phyloP scores from a whole-genome alignment of 768 basidiomycete species.

The Xanthoconium purpureum region DNA sequence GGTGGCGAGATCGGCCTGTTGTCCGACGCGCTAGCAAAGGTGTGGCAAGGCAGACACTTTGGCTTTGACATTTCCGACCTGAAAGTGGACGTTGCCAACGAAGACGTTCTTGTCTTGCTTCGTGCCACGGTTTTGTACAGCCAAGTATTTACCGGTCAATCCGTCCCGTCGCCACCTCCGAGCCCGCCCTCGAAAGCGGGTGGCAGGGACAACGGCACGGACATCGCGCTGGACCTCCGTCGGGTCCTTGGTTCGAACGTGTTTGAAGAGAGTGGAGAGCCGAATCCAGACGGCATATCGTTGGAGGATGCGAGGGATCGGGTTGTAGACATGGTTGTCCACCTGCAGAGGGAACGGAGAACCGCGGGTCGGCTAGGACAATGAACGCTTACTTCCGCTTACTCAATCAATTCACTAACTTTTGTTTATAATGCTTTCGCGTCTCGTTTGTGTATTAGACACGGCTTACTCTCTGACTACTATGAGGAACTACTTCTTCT shows the following conservation, averaged over 20 bases:
- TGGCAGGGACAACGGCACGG: constrained; percentile 19
- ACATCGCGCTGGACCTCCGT: constrained; percentile 46
- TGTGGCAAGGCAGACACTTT: constrained; percentile 44
- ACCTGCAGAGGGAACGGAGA: constrained; percentile 31
- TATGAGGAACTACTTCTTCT: background rate
- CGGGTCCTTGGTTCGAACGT: constrained; percentile 52
- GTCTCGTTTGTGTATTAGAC: constrained; percentile 14
- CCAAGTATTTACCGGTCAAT: constrained; percentile 49
- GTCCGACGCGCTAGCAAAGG: constrained; percentile 53
- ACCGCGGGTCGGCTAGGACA: constrained; percentile 6
- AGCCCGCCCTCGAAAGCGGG: constrained; percentile 39
- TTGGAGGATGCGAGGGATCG: constrained; percentile 75
- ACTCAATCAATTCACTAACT: background rate
- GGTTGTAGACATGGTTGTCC: constrained; percentile 69
- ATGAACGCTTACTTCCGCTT: background rate
- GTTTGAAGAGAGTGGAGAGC: constrained; percentile 36
- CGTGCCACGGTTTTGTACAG: constrained; percentile 60
- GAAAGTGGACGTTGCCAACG: constrained; percentile 33
- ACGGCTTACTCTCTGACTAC: background rate
- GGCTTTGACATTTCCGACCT: constrained; percentile 30
- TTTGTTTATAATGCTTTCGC: background rate
- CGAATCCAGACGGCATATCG: constrained; percentile 29
- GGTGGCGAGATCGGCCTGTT: constrained; percentile 57
- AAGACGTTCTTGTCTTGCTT: constrained; percentile 52
- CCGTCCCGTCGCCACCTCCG: constrained; percentile 58